Conservation (phyloP, 2,329 filamentous ascomycete species). For the Aspergillaceae sp. region DNA sequence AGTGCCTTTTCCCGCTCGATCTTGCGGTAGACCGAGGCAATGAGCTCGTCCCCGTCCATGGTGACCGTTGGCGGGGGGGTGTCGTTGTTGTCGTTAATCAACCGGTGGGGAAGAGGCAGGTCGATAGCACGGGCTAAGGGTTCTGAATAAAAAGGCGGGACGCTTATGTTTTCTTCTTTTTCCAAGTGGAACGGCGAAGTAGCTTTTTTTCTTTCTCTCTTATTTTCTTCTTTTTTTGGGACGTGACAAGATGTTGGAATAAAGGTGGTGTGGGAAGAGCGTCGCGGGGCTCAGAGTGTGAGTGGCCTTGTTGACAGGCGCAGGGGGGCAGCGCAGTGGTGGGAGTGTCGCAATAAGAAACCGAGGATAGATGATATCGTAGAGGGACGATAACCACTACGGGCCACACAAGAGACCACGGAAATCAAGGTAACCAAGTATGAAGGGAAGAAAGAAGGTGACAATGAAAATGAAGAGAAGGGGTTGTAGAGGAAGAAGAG, state of each 20-base stretch:
- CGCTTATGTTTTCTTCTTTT: neutral
- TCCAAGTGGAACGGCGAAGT: constrained; percentile 1
- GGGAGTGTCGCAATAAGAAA: too few relatives aligned
- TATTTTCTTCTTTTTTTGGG: too few relatives aligned
- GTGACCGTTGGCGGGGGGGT: constrained; percentile 24
- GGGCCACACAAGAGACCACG: too few relatives aligned
- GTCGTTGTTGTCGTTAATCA: neutral
- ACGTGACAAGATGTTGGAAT: neutral
- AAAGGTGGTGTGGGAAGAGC: constrained; percentile 4
- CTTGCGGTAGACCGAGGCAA: constrained; percentile 84
- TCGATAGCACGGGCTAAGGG: too few relatives aligned
- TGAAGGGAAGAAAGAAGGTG: constrained; percentile 2
- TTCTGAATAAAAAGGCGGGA: neutral
- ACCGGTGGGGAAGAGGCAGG: neutral
- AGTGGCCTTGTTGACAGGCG: constrained; percentile 15
- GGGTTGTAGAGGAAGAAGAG: neutral
- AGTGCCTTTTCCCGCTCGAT: constrained; percentile 95
- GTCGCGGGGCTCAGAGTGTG: constrained; percentile 13
- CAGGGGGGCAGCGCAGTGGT: constrained; percentile 2
- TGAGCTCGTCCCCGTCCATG: constrained; percentile 54
- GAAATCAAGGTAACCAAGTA: too few relatives aligned
- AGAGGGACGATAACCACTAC: neutral
- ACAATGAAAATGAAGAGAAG: constrained; percentile 2
- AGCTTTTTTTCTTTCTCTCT: too few relatives aligned
- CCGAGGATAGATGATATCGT: too few relatives aligned